These are phyloP conservation scores for Fagus crenata DNA, from an alignment of 306 rosid species.

Conservation along the genomic window DNA sequence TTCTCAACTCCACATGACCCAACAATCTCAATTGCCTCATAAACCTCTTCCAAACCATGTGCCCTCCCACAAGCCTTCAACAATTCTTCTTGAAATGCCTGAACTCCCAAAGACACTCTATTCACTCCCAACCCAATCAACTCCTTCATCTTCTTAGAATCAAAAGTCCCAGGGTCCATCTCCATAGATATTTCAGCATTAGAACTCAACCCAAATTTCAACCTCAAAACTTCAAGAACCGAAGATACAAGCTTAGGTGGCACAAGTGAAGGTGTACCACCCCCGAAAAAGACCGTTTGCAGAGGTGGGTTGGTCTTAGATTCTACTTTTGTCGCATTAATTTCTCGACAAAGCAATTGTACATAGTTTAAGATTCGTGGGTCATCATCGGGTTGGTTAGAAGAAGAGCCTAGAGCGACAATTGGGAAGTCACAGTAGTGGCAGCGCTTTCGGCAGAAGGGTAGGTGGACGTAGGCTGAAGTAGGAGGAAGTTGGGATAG, in stretches of 20 bases:
- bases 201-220: slow-evolving; percentile 58
- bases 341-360: slow-evolving; percentile 71
- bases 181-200: slow-evolving; percentile 82
- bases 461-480: slow-evolving; percentile 91
- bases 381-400: slow-evolving; percentile 49
- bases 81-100: slow-evolving; percentile 84
- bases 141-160: slow-evolving; percentile 55
- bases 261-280: slow-evolving; percentile 90
- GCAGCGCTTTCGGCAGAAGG: slow-evolving; percentile 95
- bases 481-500: slow-evolving; percentile 37
- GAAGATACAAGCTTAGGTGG: slow-evolving; percentile 67
- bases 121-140: slow-evolving; percentile 71
- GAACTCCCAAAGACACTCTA: slow-evolving; percentile 90
- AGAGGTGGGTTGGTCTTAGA: slow-evolving; percentile 45
- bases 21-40: slow-evolving; percentile 72
- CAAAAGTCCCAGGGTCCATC: slow-evolving; percentile 96
- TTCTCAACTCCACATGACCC: slow-evolving; percentile 66
- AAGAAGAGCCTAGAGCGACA: slow-evolving; percentile 81
- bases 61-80: slow-evolving; percentile 87
- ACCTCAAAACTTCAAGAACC: slow-evolving; percentile 53
- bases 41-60: slow-evolving; percentile 73
- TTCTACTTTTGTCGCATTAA: slow-evolving; percentile 52
- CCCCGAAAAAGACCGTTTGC: slow-evolving; percentile 80
- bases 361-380: slow-evolving; percentile 71
- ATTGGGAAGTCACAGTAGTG: slow-evolving; percentile 94